Conservation (phyloP, 2,329 filamentous ascomycete genomes). For the Neofusicoccum parvum region DNA sequence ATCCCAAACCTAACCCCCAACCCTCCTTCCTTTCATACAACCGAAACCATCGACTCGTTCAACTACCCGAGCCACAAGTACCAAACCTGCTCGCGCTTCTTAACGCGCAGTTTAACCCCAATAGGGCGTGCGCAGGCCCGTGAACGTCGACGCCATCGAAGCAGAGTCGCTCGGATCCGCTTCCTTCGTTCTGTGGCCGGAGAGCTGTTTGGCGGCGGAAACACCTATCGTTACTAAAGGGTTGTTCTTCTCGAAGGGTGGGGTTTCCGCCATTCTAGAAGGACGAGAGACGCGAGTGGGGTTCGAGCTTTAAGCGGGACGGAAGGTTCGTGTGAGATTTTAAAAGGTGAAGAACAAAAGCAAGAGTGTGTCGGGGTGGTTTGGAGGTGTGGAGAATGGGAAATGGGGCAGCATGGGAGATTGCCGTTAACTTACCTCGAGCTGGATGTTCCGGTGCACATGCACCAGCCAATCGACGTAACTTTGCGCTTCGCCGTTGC, state of each 20-base stretch:
- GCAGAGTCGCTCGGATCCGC: conserved; percentile 45
- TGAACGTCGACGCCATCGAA: conserved; percentile 35
- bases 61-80: neutral
- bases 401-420: no score
- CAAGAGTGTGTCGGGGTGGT: neutral
- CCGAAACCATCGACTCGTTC: no score
- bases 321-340: neutral
- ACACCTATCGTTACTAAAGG: neutral
- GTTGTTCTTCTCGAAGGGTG: neutral
- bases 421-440: conserved; percentile 59
- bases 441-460: conserved; percentile 87
- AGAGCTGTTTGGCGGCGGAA: conserved; percentile 42
- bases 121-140: conserved; percentile 43
- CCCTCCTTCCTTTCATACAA: no score
- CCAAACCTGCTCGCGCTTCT: neutral
- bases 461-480: conserved; percentile 99
- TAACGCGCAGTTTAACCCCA: conserved; percentile 33
- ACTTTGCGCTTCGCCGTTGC: conserved; percentile 96
- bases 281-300: conserved; percentile 5
- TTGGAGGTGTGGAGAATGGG: no score
- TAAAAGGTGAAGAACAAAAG: no score
- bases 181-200: conserved; percentile 72
- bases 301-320: conserved; percentile 4
- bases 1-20: no score
- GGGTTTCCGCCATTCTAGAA: conserved; percentile 1